phyloP scores from a whole-genome alignment of 2,329 filamentous ascomycete species.

The Bipolaris oryzae region DNA sequence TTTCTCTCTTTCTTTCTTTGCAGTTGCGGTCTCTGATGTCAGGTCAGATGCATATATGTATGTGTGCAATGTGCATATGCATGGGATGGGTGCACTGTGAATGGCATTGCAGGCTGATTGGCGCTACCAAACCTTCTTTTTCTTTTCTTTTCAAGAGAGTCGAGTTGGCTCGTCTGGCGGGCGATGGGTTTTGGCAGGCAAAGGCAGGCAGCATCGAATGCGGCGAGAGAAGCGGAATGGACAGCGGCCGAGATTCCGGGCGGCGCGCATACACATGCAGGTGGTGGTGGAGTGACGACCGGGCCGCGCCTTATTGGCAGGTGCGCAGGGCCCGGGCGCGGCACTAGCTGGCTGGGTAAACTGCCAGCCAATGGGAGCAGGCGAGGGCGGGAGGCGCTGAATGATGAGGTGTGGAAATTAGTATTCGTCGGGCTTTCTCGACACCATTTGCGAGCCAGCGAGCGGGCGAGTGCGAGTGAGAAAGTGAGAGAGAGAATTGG shows the following conservation, averaged over 20 bases:
- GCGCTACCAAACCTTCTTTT: not conserved
- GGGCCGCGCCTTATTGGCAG: conserved; percentile 14
- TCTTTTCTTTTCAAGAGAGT: not conserved
- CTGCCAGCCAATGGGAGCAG: conserved; percentile 18
- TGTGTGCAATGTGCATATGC: no score
- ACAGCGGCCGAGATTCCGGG: conserved; percentile 5
- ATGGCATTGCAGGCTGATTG: no score
- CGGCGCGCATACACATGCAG: conserved; percentile 1
- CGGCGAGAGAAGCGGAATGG: not conserved
- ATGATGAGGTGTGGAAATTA: conserved; percentile 29
- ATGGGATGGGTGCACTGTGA: no score
- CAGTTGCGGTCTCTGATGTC: no score
- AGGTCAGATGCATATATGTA: no score
- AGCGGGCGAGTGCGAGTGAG: not conserved
- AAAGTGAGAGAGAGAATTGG: not conserved
- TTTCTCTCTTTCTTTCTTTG: no score
- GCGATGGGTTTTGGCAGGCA: no score
- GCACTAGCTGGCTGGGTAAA: conserved; percentile 10
- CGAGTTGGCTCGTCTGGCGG: no score
- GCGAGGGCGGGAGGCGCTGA: conserved; percentile 15
- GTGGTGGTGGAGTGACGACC: conserved; percentile 3
- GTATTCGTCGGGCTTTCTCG: conserved; percentile 6
- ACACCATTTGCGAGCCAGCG: not conserved
- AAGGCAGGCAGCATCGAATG: not conserved
- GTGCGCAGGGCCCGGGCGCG: conserved; percentile 8